Conservation (phyloP, 108 stramenopile genomes). For the Chaetoceros tenuissimus region DNA sequence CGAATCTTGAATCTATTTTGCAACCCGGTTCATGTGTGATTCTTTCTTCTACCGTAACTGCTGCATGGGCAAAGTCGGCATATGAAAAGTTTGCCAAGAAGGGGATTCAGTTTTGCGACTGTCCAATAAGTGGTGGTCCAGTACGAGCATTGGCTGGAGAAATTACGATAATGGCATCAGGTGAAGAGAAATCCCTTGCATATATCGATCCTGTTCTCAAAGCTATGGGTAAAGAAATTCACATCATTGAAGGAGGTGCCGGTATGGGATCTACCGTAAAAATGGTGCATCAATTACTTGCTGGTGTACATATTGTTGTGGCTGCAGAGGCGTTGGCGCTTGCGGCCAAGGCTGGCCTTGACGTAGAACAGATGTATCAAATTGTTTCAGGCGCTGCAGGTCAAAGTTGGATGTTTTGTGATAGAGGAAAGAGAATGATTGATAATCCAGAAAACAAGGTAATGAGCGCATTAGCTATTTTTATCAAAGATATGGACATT, state of each 20-base stretch:
- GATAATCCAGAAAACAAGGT: constrained; percentile 16
- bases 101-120: constrained; percentile 47
- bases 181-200: constrained; percentile 15
- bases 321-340: constrained; percentile 65
- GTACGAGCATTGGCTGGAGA: constrained; percentile 51
- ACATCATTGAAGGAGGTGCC: constrained; percentile 56
- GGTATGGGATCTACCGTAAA: constrained; percentile 67
- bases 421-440: constrained; percentile 67
- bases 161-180: constrained; percentile 60
- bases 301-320: constrained; percentile 63
- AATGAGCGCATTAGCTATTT: constrained; percentile 51
- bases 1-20: constrained; percentile 24
- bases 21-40: constrained; percentile 38
- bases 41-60: constrained; percentile 57
- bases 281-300: constrained; percentile 70
- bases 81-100: constrained; percentile 13
- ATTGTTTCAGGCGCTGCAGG: constrained; percentile 74
- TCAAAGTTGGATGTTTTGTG: constrained; percentile 65
- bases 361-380: constrained; percentile 56
- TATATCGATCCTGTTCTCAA: constrained; percentile 30
- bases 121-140: constrained; percentile 68
- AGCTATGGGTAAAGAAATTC: constrained; percentile 48
- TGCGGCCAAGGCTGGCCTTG: constrained; percentile 65
- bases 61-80: constrained; percentile 43
- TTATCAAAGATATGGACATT: constrained; percentile 78